These are phyloP conservation scores for Darksidea phi DNA, from an alignment of 495 filamentous ascomycete species.

Conservation along the genomic window DNA sequence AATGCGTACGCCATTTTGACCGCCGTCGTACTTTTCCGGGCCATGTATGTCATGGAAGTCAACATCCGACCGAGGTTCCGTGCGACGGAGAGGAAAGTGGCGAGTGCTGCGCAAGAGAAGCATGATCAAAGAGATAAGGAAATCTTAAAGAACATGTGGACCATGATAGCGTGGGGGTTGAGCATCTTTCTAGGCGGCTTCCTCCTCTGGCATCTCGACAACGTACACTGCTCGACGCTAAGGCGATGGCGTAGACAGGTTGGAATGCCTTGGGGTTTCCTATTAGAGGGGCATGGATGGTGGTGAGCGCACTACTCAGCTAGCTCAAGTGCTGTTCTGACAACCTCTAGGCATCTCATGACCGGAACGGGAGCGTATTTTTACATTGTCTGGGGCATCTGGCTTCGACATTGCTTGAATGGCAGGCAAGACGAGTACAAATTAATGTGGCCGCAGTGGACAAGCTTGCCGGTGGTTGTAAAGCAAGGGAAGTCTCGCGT, in stretches of 20 bases:
- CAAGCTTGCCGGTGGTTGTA: constrained; percentile 66
- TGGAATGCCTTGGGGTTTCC: constrained; percentile 83
- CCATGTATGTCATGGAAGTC: constrained; percentile 88
- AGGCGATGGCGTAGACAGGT: constrained; percentile 67
- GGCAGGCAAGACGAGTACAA: constrained; percentile 72
- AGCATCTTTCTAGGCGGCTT: constrained; percentile 80
- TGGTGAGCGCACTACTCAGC: constrained; percentile 63
- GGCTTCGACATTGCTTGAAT: constrained; percentile 78
- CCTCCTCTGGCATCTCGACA: constrained; percentile 84
- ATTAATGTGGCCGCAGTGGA: constrained; percentile 68
- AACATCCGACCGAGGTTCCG: constrained; percentile 62
- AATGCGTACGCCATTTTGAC: constrained; percentile 84
- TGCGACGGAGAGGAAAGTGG: constrained; percentile 15
- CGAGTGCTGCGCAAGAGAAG: constrained; percentile 38
- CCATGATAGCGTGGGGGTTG: constrained; percentile 68
- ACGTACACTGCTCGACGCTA: constrained; percentile 71
- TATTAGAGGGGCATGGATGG: constrained; percentile 95
- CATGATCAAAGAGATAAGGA: constrained; percentile 56
- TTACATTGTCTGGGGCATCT: constrained; percentile 84
- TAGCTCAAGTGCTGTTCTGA: constrained; percentile 34
- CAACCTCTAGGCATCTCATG: constrained; percentile 59
- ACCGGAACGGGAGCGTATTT: constrained; percentile 72
- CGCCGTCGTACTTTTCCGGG: constrained; percentile 68
- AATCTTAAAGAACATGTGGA: constrained; percentile 73
- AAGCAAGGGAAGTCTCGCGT: constrained; percentile 28